Evolutionary conservation across 2,329 filamentous ascomycete genomes (phyloP).

Genomic region (Monosporascus sp.): DNA sequence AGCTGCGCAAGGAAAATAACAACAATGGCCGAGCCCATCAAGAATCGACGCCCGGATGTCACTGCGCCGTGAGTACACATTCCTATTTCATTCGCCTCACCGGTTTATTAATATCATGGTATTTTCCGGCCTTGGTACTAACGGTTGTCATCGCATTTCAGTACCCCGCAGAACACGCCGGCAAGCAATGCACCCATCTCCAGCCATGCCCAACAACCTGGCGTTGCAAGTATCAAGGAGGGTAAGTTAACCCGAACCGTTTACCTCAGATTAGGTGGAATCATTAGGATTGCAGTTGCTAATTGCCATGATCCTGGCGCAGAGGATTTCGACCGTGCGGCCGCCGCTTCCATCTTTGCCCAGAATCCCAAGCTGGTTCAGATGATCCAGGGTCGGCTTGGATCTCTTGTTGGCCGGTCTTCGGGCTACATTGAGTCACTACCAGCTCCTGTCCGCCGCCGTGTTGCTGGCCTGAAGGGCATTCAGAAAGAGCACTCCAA

Average conservation of each 20-base stretch:
- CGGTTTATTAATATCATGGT: slow-evolving; percentile 1
- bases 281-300: not conserved
- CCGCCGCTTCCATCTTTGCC: slow-evolving; percentile 88
- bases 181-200: slow-evolving; percentile 94
- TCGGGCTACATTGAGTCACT: slow-evolving; percentile 98
- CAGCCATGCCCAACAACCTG: slow-evolving; percentile 92
- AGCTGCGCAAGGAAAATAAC: slow-evolving; percentile 16
- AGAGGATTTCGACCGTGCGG: slow-evolving; percentile 88
- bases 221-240: slow-evolving; percentile 93
- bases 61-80: slow-evolving; percentile 51
- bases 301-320: slow-evolving; percentile 11
- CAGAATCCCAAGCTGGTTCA: slow-evolving; percentile 91
- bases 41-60: slow-evolving; percentile 56
- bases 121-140: slow-evolving; percentile 14
- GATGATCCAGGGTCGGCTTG: slow-evolving; percentile 97
- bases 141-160: slow-evolving; percentile 42
- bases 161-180: slow-evolving; percentile 97
- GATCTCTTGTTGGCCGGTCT: slow-evolving; percentile 85
- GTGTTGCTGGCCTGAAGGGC: slow-evolving; percentile 91
- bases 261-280: not conserved
- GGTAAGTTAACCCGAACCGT: slow-evolving; percentile 53
- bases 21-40: slow-evolving; percentile 59
- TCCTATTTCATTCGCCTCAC: slow-evolving; percentile 10
- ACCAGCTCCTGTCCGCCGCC: slow-evolving; percentile 80
- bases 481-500: slow-evolving; percentile 99